These are phyloP conservation scores for Schizonepeta tenuifolia DNA, from an alignment of 257 asterid genomes.

Conservation along the genomic window DNA sequence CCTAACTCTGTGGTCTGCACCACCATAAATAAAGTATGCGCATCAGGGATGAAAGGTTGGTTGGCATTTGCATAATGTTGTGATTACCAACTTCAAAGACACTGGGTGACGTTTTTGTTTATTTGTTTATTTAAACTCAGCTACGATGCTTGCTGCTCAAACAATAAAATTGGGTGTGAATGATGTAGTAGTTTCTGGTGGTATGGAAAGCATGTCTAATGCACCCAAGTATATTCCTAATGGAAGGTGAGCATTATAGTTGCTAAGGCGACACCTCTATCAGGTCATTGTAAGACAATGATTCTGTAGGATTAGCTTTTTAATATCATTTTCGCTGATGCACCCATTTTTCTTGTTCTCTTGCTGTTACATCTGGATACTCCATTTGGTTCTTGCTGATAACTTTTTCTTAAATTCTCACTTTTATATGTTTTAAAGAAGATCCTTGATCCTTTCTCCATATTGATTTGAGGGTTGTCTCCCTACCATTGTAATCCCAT, in stretches of 20 bases:
- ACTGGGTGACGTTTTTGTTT: conserved; percentile 21
- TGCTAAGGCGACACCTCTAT: conserved; percentile 1
- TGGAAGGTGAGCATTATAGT: conserved; percentile 61
- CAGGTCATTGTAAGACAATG: neutral
- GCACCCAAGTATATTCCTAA: conserved; percentile 77
- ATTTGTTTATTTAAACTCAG: conserved; percentile 39
- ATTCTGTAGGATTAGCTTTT: conserved; percentile 4
- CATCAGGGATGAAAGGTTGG: conserved; percentile 96
- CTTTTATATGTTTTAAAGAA: neutral
- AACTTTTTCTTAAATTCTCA: neutral
- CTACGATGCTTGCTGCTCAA: conserved; percentile 91
- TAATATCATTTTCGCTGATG: neutral
- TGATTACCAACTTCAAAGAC: conserved; percentile 11
- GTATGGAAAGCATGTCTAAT: conserved; percentile 99
- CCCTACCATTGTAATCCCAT: conserved; percentile 22
- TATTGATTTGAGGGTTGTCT: conserved; percentile 21
- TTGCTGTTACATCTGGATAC: neutral
- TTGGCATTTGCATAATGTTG: conserved; percentile 2
- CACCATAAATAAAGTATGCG: conserved; percentile 88
- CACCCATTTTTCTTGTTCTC: conserved; percentile 1
- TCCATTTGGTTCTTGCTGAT: conserved; percentile 5
- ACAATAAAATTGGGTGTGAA: conserved; percentile 70
- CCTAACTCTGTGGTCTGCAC: conserved; percentile 92
- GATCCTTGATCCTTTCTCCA: conserved; percentile 7
- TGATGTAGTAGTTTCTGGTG: conserved; percentile 91